Evolutionary conservation across 2,329 filamentous ascomycete species (phyloP), one percentile per base, ranked within the genome.

Genomic region (Cladosporium austrohemisphaericum): DNA sequence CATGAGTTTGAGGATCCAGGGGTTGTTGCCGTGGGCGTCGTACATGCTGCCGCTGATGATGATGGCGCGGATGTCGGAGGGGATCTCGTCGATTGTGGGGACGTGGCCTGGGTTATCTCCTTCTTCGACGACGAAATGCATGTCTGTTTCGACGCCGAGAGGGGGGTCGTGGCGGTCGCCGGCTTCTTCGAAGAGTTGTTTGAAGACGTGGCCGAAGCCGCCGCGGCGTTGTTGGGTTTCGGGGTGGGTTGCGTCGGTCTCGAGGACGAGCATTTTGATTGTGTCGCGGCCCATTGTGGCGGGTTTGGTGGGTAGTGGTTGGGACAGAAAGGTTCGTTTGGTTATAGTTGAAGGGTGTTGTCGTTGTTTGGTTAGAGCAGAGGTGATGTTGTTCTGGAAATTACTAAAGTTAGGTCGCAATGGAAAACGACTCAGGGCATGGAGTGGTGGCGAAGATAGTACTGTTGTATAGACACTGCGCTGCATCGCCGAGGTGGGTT

Each of bases 181-280:
- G 2, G 78, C 78, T 26, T 68, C 63, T 18, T 68, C 64, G 53
- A 82, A 78, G 31, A 79, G 71, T 1, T 68, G 56, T 52, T 80
- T 69, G 8, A 81, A 60, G 19, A 82, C 75, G 32, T 78, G 65
- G 7, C 76, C 77, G 56, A 81, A 82, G 5, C 70, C 70, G 11
- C 79, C 79, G n/a, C 65, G 70, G 37, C 73, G 68, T 14, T 67
- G 58, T 37, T 74, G 61, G 1, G 76, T 79, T 6, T 78, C 70
- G 10, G 75, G 73, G 53, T 80, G 74, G 20, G 77, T 72, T 48
- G 73, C 68, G 56, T 83, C 79, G 0, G 79, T 82, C 61, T 83
- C 79, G 6, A 83, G 71, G 51, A 83, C 77, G 47, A 82, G 66
- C 60, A 74, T 72, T 53, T 70, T 69, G 32, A 72, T 62, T 35